phyloP scores from a whole-genome alignment of 768 basidiomycete genomes.

The Termitomyces sp. region DNA sequence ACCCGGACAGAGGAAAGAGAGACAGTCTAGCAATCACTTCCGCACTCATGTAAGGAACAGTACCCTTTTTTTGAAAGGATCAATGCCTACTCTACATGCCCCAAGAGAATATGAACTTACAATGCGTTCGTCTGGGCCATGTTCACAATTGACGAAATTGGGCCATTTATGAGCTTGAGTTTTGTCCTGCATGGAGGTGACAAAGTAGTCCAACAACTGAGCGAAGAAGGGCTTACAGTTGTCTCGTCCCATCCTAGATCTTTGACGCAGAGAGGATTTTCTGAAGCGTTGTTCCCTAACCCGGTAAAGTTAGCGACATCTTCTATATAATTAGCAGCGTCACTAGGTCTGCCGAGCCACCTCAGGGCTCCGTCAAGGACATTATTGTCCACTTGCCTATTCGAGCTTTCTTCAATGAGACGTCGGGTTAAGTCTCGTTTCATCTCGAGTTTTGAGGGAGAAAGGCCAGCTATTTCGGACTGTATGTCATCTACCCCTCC shows the following conservation, averaged over 20 bases:
- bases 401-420: too few species aligned
- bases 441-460: background rate
- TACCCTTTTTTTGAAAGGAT: background rate
- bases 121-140: background rate
- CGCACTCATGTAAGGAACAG: background rate
- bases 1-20: background rate
- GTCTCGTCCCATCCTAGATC: background rate
- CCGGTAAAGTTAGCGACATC: background rate
- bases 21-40: background rate
- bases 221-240: background rate
- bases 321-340: background rate
- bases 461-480: background rate
- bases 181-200: background rate
- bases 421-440: fast-evolving
- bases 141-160: background rate
- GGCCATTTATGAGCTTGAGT: background rate
- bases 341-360: background rate
- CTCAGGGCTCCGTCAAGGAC: background rate
- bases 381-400: too few species aligned
- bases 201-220: background rate
- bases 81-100: background rate
- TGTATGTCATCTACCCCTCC: background rate
- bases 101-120: background rate
- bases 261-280: background rate
- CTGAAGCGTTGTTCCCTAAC: background rate